These are phyloP conservation scores for Podospora comata DNA, from an alignment of 495 filamentous ascomycete genomes.

Conservation along the genomic window DNA sequence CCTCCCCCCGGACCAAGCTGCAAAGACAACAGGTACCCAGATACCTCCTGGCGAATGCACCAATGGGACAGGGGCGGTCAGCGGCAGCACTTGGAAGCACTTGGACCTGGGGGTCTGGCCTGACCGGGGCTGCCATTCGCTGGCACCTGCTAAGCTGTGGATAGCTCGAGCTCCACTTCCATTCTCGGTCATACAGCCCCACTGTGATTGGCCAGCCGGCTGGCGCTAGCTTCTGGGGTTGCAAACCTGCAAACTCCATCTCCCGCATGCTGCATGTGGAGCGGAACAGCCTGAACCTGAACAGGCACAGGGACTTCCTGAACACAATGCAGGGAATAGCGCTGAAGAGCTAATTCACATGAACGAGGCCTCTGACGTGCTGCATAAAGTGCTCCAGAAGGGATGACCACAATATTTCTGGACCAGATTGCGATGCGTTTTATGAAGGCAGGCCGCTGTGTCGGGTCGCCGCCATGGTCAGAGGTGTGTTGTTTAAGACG, in stretches of 20 bases:
- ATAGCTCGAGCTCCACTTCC: slow-evolving; percentile 16
- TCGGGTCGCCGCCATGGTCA: slow-evolving; percentile 2
- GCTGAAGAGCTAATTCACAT: slow-evolving; percentile 4
- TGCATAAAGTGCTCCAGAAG: background rate
- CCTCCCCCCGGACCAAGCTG: slow-evolving; percentile 7
- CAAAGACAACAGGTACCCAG: slow-evolving; percentile 4
- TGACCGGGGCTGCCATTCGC: slow-evolving; percentile 6
- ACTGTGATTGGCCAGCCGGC: slow-evolving; percentile 19
- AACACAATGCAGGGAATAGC: background rate
- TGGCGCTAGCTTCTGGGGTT: slow-evolving; percentile 11
- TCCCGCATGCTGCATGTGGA: slow-evolving; percentile 8
- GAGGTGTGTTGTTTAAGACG: background rate
- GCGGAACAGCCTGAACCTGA: background rate
- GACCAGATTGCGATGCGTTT: background rate
- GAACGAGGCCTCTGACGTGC: slow-evolving; percentile 4
- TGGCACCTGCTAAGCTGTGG: slow-evolving; percentile 6
- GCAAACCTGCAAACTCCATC: slow-evolving; percentile 9
- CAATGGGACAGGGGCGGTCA: slow-evolving; percentile 10
- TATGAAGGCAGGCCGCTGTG: background rate
- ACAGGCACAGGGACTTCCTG: background rate
- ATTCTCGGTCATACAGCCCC: slow-evolving; percentile 13
- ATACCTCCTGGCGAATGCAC: background rate
- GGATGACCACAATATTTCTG: background rate
- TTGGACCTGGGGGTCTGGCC: background rate
- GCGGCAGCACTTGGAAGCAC: slow-evolving; percentile 12